phyloP scores from a whole-genome alignment of 371 early-diverging fungal genomes.

The Syncephalastrum monosporum region DNA sequence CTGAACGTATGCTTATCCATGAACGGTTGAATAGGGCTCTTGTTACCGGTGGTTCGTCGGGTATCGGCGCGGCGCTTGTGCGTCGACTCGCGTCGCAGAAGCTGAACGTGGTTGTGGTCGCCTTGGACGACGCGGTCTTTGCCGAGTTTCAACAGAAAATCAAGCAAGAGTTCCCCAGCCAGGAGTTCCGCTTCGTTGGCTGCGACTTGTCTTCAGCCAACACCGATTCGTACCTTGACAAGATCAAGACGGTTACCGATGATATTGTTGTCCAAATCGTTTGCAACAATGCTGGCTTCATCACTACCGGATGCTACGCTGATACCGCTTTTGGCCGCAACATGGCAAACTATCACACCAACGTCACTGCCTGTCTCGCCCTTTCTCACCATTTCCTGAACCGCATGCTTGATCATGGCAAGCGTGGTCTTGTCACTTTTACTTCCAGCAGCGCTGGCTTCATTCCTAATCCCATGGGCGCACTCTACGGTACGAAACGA shows the following conservation, averaged over 20 bases:
- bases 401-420: conserved; percentile 41
- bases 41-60: conserved; percentile 63
- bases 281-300: conserved; percentile 69
- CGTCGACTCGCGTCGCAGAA: conserved; percentile 54
- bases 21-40: conserved; percentile 30
- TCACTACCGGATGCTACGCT: conserved; percentile 56
- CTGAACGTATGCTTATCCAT: background rate
- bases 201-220: conserved; percentile 49
- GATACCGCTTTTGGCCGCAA: conserved; percentile 37
- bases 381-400: conserved; percentile 57
- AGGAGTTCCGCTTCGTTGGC: conserved; percentile 52
- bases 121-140: conserved; percentile 51
- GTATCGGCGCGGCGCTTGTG: conserved; percentile 62
- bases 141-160: conserved; percentile 39
- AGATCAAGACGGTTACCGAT: conserved; percentile 40
- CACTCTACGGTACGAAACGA: conserved; percentile 44
- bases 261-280: conserved; percentile 55
- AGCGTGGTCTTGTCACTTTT: conserved; percentile 50
- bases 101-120: conserved; percentile 59
- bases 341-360: conserved; percentile 56
- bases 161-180: conserved; percentile 39
- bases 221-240: conserved; percentile 40
- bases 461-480: conserved; percentile 58
- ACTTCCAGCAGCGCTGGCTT: conserved; percentile 63
- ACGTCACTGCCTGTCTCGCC: conserved; percentile 47